phyloP scores from a whole-genome alignment of 2,329 filamentous ascomycete genomes.

The Xylariaceae sp. region DNA sequence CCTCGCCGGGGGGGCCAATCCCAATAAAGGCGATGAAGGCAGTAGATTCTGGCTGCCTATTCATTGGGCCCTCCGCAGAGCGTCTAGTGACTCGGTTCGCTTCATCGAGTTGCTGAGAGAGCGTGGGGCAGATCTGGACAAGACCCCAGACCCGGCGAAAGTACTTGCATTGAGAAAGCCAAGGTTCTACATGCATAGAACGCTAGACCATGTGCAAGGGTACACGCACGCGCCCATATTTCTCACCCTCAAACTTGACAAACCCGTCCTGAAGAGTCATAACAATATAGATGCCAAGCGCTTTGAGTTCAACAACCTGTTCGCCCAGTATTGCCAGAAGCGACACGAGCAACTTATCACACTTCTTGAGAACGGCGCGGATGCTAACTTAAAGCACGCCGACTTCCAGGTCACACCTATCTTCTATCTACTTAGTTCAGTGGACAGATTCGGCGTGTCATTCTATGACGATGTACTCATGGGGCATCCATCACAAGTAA shows the following conservation, averaged over 20 bases:
- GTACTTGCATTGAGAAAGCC: too few relatives aligned
- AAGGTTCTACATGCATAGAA: too few relatives aligned
- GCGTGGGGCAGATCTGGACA: conserved; percentile 7
- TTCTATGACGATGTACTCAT: conserved; percentile 1
- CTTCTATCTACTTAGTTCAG: conserved; percentile 5
- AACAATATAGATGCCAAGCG: too few relatives aligned
- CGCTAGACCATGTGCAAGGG: too few relatives aligned
- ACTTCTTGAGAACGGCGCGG: conserved; percentile 7
- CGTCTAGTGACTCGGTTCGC: conserved; percentile 1
- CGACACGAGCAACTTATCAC: conserved; percentile 8
- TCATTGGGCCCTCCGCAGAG: conserved; percentile 7
- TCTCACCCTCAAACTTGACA: conserved; percentile 5
- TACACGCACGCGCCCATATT: conserved; percentile 10
- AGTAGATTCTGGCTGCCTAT: conserved; percentile 4
- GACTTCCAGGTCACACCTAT: background rate
- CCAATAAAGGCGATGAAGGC: too few relatives aligned
- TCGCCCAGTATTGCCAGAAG: background rate
- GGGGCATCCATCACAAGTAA: too few relatives aligned
- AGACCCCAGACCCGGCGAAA: too few relatives aligned
- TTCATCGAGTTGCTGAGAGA: conserved; percentile 8
- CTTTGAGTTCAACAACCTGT: conserved; percentile 4
- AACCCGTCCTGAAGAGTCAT: too few relatives aligned
- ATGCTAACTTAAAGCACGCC: background rate
- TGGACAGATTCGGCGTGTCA: background rate
- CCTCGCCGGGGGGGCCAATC: too few relatives aligned